Conservation (phyloP, 2,329 filamentous ascomycete species). For the Achaetomium macrosporum region DNA sequence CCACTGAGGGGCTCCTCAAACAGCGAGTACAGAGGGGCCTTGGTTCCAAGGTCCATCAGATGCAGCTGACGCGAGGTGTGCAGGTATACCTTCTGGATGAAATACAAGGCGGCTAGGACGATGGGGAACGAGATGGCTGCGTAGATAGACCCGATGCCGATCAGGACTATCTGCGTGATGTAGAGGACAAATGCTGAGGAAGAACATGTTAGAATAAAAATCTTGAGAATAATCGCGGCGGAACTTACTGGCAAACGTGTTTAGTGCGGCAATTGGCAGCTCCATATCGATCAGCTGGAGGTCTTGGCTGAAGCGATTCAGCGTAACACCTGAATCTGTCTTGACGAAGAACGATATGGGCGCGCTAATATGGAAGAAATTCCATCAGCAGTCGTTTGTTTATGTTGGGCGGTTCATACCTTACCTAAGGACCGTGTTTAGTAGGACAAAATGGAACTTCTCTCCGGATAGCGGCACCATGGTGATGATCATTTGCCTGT, state of each 20-base stretch:
- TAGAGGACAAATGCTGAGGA: neutral
- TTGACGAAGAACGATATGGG: constrained; percentile 29
- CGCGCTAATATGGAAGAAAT: neutral
- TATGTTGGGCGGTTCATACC: neutral
- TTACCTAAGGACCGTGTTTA: constrained; percentile 26
- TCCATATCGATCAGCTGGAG: constrained; percentile 28
- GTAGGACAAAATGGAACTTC: constrained; percentile 26
- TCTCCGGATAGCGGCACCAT: constrained; percentile 30
- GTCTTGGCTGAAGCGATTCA: constrained; percentile 34
- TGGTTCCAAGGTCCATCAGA: constrained; percentile 47
- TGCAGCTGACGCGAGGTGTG: constrained; percentile 47
- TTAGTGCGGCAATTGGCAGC: constrained; percentile 22
- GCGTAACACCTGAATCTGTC: constrained; percentile 30
- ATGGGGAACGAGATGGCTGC: neutral
- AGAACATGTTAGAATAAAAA: too few species aligned
- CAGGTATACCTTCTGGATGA: constrained; percentile 45
- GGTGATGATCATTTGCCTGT: constrained; percentile 29
- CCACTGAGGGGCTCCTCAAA: constrained; percentile 45
- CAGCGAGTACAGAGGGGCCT: constrained; percentile 42
- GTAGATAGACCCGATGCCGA: neutral
- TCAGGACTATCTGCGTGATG: neutral
- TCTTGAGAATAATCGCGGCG: too few species aligned
- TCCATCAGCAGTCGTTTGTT: neutral
- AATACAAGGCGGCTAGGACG: constrained; percentile 2
- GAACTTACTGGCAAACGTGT: too few species aligned